Percentiles rank a stretch among this genome's conserved stretches.
Evolutionary conservation across 768 basidiomycete species (phyloP).

Genomic region (Lactifluus pinguis): DNA sequence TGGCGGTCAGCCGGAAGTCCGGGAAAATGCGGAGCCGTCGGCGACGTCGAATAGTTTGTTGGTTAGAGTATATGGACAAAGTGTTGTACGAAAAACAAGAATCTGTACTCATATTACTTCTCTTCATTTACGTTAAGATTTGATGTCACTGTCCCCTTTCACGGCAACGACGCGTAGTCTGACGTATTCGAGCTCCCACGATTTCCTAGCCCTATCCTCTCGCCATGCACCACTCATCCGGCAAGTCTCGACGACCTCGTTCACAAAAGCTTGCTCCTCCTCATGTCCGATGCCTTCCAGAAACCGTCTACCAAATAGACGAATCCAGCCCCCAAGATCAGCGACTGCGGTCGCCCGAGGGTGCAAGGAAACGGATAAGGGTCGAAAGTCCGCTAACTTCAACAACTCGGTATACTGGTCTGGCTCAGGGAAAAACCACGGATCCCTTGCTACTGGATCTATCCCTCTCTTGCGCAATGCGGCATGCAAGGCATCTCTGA

Average conservation of each 20-base stretch:
- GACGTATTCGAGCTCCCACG: conserved; percentile 16
- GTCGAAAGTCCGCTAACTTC: background rate
- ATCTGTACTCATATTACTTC: background rate
- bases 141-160: background rate
- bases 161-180: conserved; percentile 9
- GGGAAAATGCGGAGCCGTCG: conserved; percentile 38
- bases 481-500: conserved; percentile 48
- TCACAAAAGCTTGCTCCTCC: conserved; percentile 2
- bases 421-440: conserved; percentile 78
- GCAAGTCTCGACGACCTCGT: conserved; percentile 9
- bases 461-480: conserved; percentile 44
- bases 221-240: background rate
- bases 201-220: background rate
- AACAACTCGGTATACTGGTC: conserved; percentile 40
- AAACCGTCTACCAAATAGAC: conserved; percentile 7
- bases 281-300: conserved; percentile 4
- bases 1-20: conserved; percentile 80
- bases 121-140: background rate
- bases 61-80: background rate
- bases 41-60: background rate
- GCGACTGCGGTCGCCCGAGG: conserved; percentile 8
- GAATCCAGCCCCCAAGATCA: conserved; percentile 14
- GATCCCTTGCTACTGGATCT: conserved; percentile 54
- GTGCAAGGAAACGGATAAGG: conserved; percentile 3
- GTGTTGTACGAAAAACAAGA: background rate